Evolutionary conservation across 176 grass and related monocot genomes (phyloP).

Genomic region (Tuctoria greenei): DNA sequence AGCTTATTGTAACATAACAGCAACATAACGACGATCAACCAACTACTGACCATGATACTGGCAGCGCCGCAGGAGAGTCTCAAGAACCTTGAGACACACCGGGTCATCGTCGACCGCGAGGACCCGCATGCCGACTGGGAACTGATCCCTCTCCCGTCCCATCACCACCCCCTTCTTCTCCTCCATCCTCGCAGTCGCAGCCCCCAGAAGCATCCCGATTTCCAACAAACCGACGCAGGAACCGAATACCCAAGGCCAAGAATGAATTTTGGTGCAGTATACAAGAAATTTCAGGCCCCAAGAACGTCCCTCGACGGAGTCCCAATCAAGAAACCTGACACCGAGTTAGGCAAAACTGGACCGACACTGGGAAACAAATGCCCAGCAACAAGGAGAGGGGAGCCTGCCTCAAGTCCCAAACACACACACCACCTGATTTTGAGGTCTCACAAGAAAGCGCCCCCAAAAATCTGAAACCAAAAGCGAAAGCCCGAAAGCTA

Average conservation of each 20-base stretch:
- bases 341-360: neutral
- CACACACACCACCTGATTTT: neutral
- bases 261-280: neutral
- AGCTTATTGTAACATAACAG: neutral
- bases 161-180: slow-evolving; percentile 25
- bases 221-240: neutral
- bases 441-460: neutral
- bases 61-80: slow-evolving; percentile 48
- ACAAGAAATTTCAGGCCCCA: neutral
- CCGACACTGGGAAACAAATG: neutral
- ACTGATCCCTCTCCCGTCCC: slow-evolving; percentile 45
- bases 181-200: slow-evolving; percentile 31
- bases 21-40: neutral
- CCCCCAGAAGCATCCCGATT: slow-evolving; percentile 27
- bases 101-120: slow-evolving; percentile 80
- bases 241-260: neutral
- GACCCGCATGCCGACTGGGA: slow-evolving; percentile 79
- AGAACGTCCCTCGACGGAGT: neutral
- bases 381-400: neutral
- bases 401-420: neutral
- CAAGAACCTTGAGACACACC: slow-evolving; percentile 65
- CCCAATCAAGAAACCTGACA: neutral
- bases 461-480: neutral
- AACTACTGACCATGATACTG: slow-evolving; percentile 43
- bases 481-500: neutral